phyloP scores from a whole-genome alignment of 371 early-diverging fungal genomes.

The Parasitella parasitica region DNA sequence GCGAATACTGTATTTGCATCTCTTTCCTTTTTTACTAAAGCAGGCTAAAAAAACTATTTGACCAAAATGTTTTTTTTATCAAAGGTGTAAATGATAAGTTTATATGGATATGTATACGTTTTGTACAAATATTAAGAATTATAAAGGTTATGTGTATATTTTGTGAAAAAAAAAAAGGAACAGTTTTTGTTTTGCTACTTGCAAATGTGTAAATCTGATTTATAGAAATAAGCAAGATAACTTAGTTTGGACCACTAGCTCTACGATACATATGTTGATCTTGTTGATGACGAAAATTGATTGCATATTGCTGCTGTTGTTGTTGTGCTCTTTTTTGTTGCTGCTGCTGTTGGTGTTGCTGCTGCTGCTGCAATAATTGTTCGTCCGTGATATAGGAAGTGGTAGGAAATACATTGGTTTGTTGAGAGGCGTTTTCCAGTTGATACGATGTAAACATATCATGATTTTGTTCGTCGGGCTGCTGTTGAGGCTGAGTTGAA shows the following conservation, averaged over 20 bases:
- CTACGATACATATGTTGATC: constrained; percentile 18
- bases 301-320: constrained; percentile 6
- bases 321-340: constrained; percentile 7
- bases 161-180: neutral
- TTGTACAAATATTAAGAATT: neutral
- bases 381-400: constrained; percentile 4
- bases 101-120: neutral
- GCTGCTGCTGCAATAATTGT: constrained; percentile 3
- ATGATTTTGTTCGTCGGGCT: neutral
- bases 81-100: neutral
- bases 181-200: neutral
- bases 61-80: neutral
- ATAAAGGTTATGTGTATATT: neutral
- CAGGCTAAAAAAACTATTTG: neutral
- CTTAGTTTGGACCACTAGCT: constrained; percentile 26
- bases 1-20: neutral
- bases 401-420: neutral
- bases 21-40: neutral
- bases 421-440: neutral
- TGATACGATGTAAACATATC: constrained; percentile 1
- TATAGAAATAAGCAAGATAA: neutral
- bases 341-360: constrained; percentile 11
- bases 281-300: constrained; percentile 2
- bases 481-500: neutral
- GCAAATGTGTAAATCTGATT: neutral